Evolutionary conservation across 2,329 filamentous ascomycete genomes (phyloP), one percentile per base, ranked within the genome.

Genomic region (Hypoxylon sp.): DNA sequence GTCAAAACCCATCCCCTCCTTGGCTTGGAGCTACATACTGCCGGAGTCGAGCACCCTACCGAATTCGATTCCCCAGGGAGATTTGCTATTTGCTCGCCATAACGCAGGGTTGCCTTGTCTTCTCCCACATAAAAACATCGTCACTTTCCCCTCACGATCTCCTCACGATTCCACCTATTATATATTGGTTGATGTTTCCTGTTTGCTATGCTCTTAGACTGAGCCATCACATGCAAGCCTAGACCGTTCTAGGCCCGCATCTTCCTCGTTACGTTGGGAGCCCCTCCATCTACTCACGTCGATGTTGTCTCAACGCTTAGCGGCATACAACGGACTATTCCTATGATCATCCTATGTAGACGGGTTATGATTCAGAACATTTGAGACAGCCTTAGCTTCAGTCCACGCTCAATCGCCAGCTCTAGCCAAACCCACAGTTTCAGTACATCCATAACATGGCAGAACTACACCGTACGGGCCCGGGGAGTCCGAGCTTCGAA

Each of bases 401-500:
- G 43, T 42, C 27, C 31, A 35, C 37, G 18, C 38, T 31, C 17
- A n/a, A 37, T 47, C 42, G 23, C 42, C 55, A 56, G 47, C 35
- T 38, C 27, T 13, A 45, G 46, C 49, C 33, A 33, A 35, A 18
- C 4, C 24, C 24, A 43, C 24, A 21, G 47, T 40, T 24, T 11
- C 6, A 43, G 23, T 46, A 53, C 43, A 61, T 20, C 40, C n/a
- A 15, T n/a, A n/a, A n/a, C n/a, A 62, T 64, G 56, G 46, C 53
- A 43, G 51, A 55, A 55, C 13, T 31, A 43, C 40, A 52, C 41
- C 23, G 35, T 35, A 43, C 57, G 18, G 50, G 40, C 41, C 60
- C 69, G 20, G 55, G 63, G 50, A 68, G 62, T 63, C 64, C 65
- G 55, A 66, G 63, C n/a, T 59, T 72, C 24, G 72, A 73, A 53